Evolutionary conservation across 345 rosid genomes (phyloP).

Genomic region (Lumnitzera racemosa): DNA sequence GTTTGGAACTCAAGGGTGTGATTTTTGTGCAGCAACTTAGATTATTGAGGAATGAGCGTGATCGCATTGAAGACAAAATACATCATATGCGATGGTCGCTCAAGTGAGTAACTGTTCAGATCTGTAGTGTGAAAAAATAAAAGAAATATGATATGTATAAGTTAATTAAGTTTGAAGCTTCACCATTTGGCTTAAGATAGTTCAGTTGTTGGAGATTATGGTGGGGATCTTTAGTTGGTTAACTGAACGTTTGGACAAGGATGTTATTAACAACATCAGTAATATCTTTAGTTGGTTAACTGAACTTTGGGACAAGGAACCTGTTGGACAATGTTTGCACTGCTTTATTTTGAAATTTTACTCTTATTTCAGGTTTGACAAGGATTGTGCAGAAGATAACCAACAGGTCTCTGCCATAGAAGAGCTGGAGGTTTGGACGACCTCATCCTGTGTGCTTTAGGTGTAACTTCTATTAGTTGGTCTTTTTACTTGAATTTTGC

Average conservation of each 20-base stretch:
- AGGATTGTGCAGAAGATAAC: slow-evolving; percentile 30
- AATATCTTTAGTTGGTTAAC: too few species aligned
- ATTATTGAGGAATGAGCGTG: slow-evolving; percentile 68
- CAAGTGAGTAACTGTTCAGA: slow-evolving; percentile 33
- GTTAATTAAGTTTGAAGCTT: too few species aligned
- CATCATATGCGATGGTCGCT: slow-evolving; percentile 83
- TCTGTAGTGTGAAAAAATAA: too few species aligned
- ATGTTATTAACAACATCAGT: too few species aligned
- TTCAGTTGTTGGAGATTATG: too few species aligned
- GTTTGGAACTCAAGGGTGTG: too few species aligned
- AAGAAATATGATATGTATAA: too few species aligned
- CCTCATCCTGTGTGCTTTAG: background rate
- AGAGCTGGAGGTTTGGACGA: slow-evolving; percentile 51
- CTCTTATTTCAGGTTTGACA: slow-evolving; percentile 46
- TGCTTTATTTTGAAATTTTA: background rate
- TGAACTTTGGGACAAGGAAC: too few species aligned
- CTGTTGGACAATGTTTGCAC: too few species aligned
- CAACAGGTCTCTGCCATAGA: slow-evolving; percentile 29
- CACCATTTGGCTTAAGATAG: too few species aligned
- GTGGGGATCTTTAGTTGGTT: too few species aligned
- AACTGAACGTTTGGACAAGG: too few species aligned
- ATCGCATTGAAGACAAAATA: slow-evolving; percentile 77
- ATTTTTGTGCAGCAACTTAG: slow-evolving; percentile 51
- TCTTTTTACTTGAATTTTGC: slow-evolving; percentile 7
- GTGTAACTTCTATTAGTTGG: background rate